Evolutionary conservation across 352 stramenopile genomes (phyloP), one percentile per base, ranked within the genome.

Genomic region (Phytophthora niederhauseri): DNA sequence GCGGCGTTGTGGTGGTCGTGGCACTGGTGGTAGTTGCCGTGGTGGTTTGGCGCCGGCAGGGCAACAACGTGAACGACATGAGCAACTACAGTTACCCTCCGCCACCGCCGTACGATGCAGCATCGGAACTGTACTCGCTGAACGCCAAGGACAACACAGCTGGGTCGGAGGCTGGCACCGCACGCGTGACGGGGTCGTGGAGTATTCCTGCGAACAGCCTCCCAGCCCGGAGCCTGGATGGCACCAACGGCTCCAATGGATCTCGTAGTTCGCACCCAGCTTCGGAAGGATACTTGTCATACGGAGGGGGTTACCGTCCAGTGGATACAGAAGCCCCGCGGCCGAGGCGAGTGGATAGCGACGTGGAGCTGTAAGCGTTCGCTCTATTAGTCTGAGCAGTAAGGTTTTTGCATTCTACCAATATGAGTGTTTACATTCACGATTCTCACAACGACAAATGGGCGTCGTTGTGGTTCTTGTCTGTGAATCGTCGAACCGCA

Each of bases 341-440:
- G 14, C 66, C 56, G 43, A 76, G 78, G 45, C 78, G 80, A 12
- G 69, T 89, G 9, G 83, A 89, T 61, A 92, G 81, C 60, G 83
- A 92, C 38, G 69, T 91, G 34, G 83, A 91, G 58, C 71, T 91
- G 12, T 91, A 80, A 49, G 17, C 12, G 17, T 15, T 11, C 36
- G 15, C 12, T 45, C 15, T 6, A n/a, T n/a, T n/a, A 45, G 36
- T 45, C 36, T 45, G 15, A 14, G 12, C 7, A 41, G 34, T 41
- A 45, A 17, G 5, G 2, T 38, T 38, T 38, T 38, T 38, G 36
- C 36, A 45, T 45, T 45, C 36, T 45, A 22, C 41, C 17, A 49
- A 22, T 22, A 49, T 49, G 17, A 22, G 41, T 19, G 17, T 49
- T 19, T 49, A 22, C 17, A 49, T 49, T 17, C 41, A 49, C 8